Conservation (phyloP, 2,329 filamentous ascomycete species). For the Fusarium heterosporum region DNA sequence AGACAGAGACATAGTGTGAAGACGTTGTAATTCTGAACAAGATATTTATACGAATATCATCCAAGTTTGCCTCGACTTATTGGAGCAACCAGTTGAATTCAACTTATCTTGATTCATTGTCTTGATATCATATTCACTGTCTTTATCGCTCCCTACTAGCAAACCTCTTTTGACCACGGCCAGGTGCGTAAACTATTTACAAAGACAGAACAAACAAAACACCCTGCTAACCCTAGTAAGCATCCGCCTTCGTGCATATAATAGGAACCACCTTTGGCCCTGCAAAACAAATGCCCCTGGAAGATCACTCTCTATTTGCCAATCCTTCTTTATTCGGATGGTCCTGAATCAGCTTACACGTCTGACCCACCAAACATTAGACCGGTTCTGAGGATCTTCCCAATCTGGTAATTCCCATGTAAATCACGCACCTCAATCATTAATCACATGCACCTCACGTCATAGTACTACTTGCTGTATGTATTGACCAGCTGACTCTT, state of each 20-base stretch:
- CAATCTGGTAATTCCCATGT: slow-evolving; percentile 24
- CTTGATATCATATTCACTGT: not conserved
- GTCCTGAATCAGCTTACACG: slow-evolving; percentile 30
- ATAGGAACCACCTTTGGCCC: not conserved
- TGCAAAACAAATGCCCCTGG: slow-evolving; percentile 2
- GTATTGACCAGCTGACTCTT: not conserved
- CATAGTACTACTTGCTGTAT: slow-evolving; percentile 16
- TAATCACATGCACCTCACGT: slow-evolving; percentile 41
- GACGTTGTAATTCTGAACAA: not conserved
- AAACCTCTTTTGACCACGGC: slow-evolving; percentile 5
- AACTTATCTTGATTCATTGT: not conserved
- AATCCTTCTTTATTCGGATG: slow-evolving; percentile 28
- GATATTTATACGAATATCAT: slow-evolving; percentile 19
- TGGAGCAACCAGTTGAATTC: not conserved
- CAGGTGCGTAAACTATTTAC: slow-evolving; percentile 11
- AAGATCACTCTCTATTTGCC: slow-evolving; percentile 25
- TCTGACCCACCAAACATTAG: slow-evolving; percentile 23
- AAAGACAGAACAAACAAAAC: slow-evolving; percentile 1
- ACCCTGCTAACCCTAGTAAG: not conserved
- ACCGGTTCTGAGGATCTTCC: slow-evolving; percentile 6
- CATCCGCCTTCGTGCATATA: not conserved
- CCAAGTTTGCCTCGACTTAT: slow-evolving; percentile 1
- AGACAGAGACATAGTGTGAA: not conserved
- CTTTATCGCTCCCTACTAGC: not conserved
- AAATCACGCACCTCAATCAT: slow-evolving; percentile 38